Conservation (phyloP, 306 rosid genomes). For the Vicia sativa region DNA sequence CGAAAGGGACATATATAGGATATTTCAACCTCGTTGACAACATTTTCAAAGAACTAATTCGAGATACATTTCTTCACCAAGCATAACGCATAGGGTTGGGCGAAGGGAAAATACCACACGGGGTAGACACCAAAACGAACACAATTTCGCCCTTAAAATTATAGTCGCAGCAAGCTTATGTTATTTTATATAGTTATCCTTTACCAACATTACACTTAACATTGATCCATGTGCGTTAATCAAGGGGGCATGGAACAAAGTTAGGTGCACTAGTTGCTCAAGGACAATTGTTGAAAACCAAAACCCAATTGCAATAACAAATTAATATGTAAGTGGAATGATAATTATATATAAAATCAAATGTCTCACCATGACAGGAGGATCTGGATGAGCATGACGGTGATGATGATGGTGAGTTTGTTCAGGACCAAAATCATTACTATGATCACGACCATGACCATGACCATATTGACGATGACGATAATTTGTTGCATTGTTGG, state of each 20-base stretch:
- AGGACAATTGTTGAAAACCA: neutral
- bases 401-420: neutral
- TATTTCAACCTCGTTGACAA: no score
- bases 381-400: constrained; percentile 19
- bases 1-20: no score
- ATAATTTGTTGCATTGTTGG: constrained; percentile 2
- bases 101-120: no score
- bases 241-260: constrained; percentile 57
- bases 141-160: no score
- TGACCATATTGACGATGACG: constrained; percentile 11
- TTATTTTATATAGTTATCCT: neutral
- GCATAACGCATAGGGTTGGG: no score
- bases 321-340: neutral
- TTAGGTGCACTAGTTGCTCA: constrained; percentile 30
- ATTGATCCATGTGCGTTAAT: constrained; percentile 55
- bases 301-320: neutral
- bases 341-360: neutral
- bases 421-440: neutral
- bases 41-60: no score
- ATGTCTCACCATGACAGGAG: constrained; percentile 30
- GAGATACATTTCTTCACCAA: no score
- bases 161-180: no score
- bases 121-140: no score
- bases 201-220: constrained; percentile 8
- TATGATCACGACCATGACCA: neutral